Base-by-base conservation (phyloP, 164 flowering plant species). In the Aristolochia californica region DNA sequence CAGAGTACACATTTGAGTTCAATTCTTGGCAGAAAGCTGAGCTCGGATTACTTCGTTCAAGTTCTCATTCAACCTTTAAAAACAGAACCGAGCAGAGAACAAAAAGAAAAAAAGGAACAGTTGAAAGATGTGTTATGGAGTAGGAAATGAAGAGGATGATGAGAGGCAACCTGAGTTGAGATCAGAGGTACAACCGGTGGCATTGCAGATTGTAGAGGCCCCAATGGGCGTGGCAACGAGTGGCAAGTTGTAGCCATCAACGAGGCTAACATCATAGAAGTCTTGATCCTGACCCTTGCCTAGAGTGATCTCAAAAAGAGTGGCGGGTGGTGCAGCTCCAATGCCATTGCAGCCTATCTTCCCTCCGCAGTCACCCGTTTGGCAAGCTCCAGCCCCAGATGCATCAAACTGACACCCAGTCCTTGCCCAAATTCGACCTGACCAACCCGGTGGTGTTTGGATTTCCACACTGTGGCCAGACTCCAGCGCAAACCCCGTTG, bases 231-330 rank as follows among this genome's bases (percentile, higher is more conserved):
- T 13, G 26, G 78, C 95, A 45, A 78, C 60, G 0, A 87, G 54
- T 0, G 96, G 94, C 63, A 91, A 58, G 59, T 87, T 91, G 63
- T 87, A 87, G 13, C 96, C 96, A 30, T 91, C 96, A 0, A 91
- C 96, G 13, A 87, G 43, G 61, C 96, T 91, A 21, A 90, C 91
- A 67, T 87, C 96, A 21, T 87, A 87, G 69, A 65, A 87, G 62
- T 87, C 95, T 52, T 69, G 65, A 30, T 72, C 70, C n/a, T 43
- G 43, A 34, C 61, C 68, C 7, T 43, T 45, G 0, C 95, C 97
- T 0, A 87, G 73, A 7, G 95, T 86, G 56, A 89, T 81, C 74
- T 88, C 97, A 24, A 88, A 83, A 34, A 88, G 87, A 0, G 94
- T 77, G 0, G 84, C 78, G 0, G 97, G 97, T 5, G 87, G 93